Evolutionary conservation across 306 rosid species (phyloP), one percentile per base, ranked within the genome.

Genomic region (Cucurbita ficifolia): DNA sequence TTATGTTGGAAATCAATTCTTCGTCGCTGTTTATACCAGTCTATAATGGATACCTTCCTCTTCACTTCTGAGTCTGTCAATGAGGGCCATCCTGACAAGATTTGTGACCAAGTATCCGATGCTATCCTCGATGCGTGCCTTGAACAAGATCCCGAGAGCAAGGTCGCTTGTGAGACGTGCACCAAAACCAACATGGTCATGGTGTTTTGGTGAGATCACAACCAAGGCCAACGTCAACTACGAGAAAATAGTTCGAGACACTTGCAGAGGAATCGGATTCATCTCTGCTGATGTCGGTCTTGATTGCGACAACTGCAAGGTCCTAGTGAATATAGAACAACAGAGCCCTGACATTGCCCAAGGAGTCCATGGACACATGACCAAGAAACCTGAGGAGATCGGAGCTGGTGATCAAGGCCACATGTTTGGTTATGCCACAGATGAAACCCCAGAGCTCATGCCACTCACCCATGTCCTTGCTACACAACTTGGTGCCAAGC

Each of bases 151-250:
- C 76, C 80, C 1, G 80, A 77, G 43, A 77, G 76, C 12, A 77
- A 77, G 79, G 92, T 91, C 43, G 97, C 96, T 10, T 91, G 97
- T 9, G 95, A 91, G 79, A 88, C 97, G n/a, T 88, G 95, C 39
- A 88, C 97, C 12, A 91, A 88, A 81, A 88, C 97, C 16, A 85
- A 87, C 90, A 91, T 91, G 95, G 97, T 91, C 6, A 91, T 91
- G 97, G 92, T 91, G 54, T 76, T 76, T 76, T 13, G 79, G 79
- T 7, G 80, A 77, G 48, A 77, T 77, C 76, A 69, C 76, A 12
- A 77, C 80, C 39, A 77, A 77, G 70, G 80, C 80, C 8, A 77
- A 38, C 1, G 80, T 77, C 59, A 45, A 77, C 50, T 77, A 77
- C 6, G 75, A 77, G 76, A 77, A 69, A 40, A 77, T 77, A 12